A percentile compares a stretch with the other conserved stretches of the same genome.
Evolutionary conservation across 805 yeast species (phyloP).

Genomic region (Diddensiella caesifluorescens): DNA sequence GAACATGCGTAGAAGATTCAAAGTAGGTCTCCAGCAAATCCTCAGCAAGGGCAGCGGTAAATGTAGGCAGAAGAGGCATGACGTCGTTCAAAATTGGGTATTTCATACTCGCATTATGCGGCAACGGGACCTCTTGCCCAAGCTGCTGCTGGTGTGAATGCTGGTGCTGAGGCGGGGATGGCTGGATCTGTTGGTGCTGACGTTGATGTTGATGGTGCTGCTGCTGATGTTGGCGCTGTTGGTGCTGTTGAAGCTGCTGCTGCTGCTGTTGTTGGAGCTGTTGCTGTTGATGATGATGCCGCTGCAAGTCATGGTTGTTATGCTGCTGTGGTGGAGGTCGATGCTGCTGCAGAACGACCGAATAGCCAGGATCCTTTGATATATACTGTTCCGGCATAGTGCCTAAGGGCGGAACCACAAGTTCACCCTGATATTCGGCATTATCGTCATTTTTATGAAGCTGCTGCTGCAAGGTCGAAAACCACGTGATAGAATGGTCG

Average conservation of each 20-base stretch:
- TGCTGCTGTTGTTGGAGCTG: background rate
- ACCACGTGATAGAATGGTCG: too few species aligned
- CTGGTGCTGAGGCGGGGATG: background rate
- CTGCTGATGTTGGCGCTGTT: background rate
- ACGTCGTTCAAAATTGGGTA: conserved; percentile 23
- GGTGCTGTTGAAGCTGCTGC: conserved; percentile 1
- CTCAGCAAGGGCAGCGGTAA: conserved; percentile 25
- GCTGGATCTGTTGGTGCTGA: background rate
- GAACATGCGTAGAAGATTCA: conserved; percentile 27
- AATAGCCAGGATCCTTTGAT: too few species aligned
- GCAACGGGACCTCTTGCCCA: conserved; percentile 4
- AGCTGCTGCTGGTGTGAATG: conserved; percentile 8
- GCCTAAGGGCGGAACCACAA: too few species aligned
- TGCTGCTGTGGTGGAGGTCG: background rate
- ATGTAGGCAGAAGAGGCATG: conserved; percentile 10
- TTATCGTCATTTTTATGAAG: too few species aligned
- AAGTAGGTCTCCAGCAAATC: conserved; percentile 30
- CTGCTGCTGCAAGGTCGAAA: too few species aligned
- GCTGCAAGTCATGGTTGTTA: background rate
- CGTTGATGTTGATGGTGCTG: background rate
- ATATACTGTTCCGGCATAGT: too few species aligned
- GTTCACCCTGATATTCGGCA: too few species aligned
- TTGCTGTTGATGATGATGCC: background rate
- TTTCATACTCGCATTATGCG: conserved; percentile 4
- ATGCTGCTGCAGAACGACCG: too few species aligned